A percentile compares a stretch with the other conserved stretches of the same genome.
phyloP scores from a whole-genome alignment of 1,139 yeast genomes.

The Nakaseomyces delphensis region DNA sequence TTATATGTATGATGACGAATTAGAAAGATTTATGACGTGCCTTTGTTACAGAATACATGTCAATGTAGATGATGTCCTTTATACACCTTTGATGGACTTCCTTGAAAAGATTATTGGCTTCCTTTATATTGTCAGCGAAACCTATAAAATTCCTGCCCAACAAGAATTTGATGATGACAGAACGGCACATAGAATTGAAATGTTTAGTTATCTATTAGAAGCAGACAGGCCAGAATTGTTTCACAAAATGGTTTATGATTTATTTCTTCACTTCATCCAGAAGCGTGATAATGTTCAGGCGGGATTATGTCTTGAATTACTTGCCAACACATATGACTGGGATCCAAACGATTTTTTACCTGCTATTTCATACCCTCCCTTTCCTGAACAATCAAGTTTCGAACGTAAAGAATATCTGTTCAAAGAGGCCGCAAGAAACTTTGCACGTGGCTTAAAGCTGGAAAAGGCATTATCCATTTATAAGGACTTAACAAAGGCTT shows the following conservation, averaged over 20 bases:
- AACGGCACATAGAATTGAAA: conserved; percentile 69
- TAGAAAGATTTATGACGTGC: conserved; percentile 19
- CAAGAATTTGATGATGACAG: conserved; percentile 83
- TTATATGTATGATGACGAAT: conserved; percentile 19
- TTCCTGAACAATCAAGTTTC: conserved; percentile 73
- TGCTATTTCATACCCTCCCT: conserved; percentile 53
- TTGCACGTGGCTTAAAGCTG: conserved; percentile 60
- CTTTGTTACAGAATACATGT: conserved; percentile 19
- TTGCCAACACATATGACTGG: conserved; percentile 77
- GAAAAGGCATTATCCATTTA: conserved; percentile 73
- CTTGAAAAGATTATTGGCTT: conserved; percentile 55
- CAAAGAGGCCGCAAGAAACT: conserved; percentile 64
- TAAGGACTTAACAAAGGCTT: conserved; percentile 68
- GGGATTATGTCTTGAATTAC: conserved; percentile 67
- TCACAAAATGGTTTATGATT: conserved; percentile 65
- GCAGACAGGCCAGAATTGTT: conserved; percentile 76
- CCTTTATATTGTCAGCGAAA: conserved; percentile 56
- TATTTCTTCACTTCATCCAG: conserved; percentile 56
- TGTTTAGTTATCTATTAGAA: conserved; percentile 67
- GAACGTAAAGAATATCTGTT: conserved; percentile 70
- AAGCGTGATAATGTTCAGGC: conserved; percentile 71
- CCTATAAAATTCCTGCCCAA: conserved; percentile 68
- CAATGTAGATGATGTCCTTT: conserved; percentile 59
- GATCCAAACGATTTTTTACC: conserved; percentile 51
- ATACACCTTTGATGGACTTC: conserved; percentile 42